Percentiles rank a stretch among this genome's conserved stretches.
Evolutionary conservation across 768 basidiomycete species (phyloP).

Genomic region (Termitomyces sp.): DNA sequence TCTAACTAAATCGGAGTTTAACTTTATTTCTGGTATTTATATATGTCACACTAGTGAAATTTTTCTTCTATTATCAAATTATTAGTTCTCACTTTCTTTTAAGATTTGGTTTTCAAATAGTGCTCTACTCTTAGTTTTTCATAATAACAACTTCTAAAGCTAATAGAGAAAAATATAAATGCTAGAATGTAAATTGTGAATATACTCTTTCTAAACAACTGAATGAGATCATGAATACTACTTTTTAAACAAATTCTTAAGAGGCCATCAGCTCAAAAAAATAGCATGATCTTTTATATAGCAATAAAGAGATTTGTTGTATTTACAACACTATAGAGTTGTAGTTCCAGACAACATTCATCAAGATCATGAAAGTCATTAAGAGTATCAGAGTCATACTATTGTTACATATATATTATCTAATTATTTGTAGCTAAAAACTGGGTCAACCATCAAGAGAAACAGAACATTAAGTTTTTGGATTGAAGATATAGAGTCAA

Average conservation of each 20-base stretch:
- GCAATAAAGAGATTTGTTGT: not conserved
- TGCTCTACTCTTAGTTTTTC: not conserved
- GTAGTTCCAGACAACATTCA: not conserved
- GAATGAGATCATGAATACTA: too few species aligned
- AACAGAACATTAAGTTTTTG: not conserved
- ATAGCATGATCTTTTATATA: not conserved
- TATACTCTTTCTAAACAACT: not conserved
- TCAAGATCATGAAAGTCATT: not conserved
- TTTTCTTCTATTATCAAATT: not conserved
- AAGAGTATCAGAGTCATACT: not conserved
- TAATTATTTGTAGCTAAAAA: not conserved
- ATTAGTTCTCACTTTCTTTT: not conserved
- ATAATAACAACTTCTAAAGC: not conserved
- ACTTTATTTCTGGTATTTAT: not conserved
- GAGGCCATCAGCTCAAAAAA: not conserved
- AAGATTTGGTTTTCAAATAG: constrained; percentile 10
- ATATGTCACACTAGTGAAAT: not conserved
- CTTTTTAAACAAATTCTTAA: too few species aligned
- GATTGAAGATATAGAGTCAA: not conserved
- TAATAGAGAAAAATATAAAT: not conserved
- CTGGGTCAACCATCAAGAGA: not conserved
- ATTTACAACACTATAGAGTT: not conserved
- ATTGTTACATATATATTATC: not conserved
- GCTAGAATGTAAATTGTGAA: not conserved
- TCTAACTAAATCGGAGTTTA: constrained; percentile 7